These are phyloP conservation scores for Neoascochyta sp. DNA, from an alignment of 2,329 filamentous ascomycete species.

Conservation along the genomic window DNA sequence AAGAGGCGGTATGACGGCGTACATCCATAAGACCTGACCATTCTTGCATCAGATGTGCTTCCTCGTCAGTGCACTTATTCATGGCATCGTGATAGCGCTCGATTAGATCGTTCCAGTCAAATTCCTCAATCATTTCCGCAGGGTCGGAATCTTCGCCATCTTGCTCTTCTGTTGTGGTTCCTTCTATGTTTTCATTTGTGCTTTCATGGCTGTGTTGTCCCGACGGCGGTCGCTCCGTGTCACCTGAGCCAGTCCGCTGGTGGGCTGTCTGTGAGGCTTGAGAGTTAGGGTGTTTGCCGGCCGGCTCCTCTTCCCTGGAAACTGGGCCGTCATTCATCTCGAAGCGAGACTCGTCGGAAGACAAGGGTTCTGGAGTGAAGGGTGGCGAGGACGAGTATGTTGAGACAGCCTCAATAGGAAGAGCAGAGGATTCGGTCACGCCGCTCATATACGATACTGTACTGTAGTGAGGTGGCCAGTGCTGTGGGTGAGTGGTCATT, in stretches of 20 bases:
- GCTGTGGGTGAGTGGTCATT: slow-evolving; percentile 21
- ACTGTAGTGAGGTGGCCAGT: slow-evolving; percentile 19
- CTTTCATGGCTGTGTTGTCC: slow-evolving; percentile 17
- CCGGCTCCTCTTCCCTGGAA: slow-evolving; percentile 11
- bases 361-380: slow-evolving; percentile 1
- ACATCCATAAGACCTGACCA: slow-evolving; percentile 52
- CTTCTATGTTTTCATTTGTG: slow-evolving; percentile 8
- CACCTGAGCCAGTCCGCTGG: slow-evolving; percentile 15
- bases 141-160: slow-evolving; percentile 21
- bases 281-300: slow-evolving; percentile 3
- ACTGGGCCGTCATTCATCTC: slow-evolving; percentile 15
- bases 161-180: neutral
- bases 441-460: slow-evolving; percentile 17
- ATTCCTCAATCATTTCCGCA: slow-evolving; percentile 47
- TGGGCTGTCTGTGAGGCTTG: neutral
- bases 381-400: slow-evolving; percentile 17
- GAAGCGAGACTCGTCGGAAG: too few relatives aligned
- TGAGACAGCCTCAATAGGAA: slow-evolving; percentile 11
- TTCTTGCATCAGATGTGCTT: slow-evolving; percentile 63
- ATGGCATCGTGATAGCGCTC: slow-evolving; percentile 65
- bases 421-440: slow-evolving; percentile 20
- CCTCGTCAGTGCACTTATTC: slow-evolving; percentile 58
- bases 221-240: slow-evolving; percentile 27
- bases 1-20: slow-evolving; percentile 3
- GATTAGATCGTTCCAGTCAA: slow-evolving; percentile 78